Conservation (phyloP, 2,329 filamentous ascomycete genomes). For the Cordyceps farinosa region DNA sequence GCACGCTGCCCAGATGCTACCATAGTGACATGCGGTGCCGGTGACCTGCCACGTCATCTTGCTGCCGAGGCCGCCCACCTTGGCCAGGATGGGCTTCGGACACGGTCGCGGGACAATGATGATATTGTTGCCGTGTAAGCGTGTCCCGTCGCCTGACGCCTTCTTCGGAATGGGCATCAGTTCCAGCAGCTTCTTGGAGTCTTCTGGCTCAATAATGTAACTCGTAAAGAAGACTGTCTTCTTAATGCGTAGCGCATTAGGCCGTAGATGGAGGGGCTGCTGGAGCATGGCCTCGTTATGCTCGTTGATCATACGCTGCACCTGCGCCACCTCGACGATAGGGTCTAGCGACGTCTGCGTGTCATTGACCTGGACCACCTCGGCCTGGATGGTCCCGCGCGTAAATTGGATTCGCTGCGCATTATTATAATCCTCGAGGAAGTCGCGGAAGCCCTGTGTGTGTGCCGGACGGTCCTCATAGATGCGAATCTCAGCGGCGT, state of each 20-base stretch:
- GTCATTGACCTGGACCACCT: constrained; percentile 85
- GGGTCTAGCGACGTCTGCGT: constrained; percentile 70
- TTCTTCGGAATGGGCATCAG: constrained; percentile 58
- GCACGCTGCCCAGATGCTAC: constrained; percentile 82
- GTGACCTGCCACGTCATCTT: constrained; percentile 83
- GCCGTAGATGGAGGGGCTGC: constrained; percentile 33
- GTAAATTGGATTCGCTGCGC: constrained; percentile 45
- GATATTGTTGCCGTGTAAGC: constrained; percentile 83
- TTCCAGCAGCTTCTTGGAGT: constrained; percentile 67
- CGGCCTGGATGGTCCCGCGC: constrained; percentile 65
- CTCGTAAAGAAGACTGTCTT: constrained; percentile 89
- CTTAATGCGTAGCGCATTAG: constrained; percentile 64
- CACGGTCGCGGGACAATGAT: constrained; percentile 80
- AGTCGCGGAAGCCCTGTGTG: constrained; percentile 79
- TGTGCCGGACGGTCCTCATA: constrained; percentile 66
- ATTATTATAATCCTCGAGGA: constrained; percentile 74
- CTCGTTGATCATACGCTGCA: constrained; percentile 83
- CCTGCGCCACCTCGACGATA: constrained; percentile 72
- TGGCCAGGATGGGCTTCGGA: constrained; percentile 67
- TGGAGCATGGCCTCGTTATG: constrained; percentile 62
- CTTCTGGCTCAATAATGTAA: constrained; percentile 73
- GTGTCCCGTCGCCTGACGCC: constrained; percentile 64
- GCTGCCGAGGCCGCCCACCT: constrained; percentile 81
- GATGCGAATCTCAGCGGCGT: constrained; percentile 76
- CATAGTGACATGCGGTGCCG: constrained; percentile 69